phyloP scores from a whole-genome alignment of 192 early-diverging fungal genomes.

The Thoreauomyces humboldtii region DNA sequence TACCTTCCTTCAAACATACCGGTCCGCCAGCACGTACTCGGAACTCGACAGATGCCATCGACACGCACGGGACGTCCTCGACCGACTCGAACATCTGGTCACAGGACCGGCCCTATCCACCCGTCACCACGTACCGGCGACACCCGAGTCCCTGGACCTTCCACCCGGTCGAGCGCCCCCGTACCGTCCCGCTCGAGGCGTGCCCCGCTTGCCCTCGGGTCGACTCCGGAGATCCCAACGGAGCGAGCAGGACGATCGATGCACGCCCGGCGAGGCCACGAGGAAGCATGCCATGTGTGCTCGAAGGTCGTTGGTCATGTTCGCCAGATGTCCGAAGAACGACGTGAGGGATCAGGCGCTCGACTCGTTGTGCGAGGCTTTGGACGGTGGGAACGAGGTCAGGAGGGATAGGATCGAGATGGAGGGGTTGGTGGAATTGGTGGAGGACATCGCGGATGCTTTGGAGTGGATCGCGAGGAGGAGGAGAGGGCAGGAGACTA shows the following conservation, averaged over 20 bases:
- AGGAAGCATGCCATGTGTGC: background rate
- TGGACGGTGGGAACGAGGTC: conserved; percentile 6
- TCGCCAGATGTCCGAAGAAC: background rate
- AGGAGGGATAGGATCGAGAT: background rate
- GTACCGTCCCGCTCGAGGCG: background rate
- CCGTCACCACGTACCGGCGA: background rate
- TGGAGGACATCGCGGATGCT: background rate
- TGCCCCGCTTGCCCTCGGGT: background rate
- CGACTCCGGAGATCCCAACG: background rate
- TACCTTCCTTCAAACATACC: background rate
- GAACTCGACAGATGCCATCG: background rate
- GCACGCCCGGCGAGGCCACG: background rate
- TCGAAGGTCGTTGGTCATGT: background rate
- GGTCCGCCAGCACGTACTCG: background rate
- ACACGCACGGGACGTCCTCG: conserved; percentile 4
- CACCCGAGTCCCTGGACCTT: too few relatives aligned
- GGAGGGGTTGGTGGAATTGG: background rate
- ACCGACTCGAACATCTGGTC: conserved; percentile 5
- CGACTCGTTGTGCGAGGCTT: conserved; percentile 1
- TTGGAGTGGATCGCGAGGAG: background rate
- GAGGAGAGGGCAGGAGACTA: background rate
- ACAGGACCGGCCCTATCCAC: conserved; percentile 3
- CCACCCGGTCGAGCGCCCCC: too few relatives aligned
- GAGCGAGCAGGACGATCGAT: background rate
- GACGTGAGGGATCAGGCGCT: background rate